Conservation (phyloP, 2,329 filamentous ascomycete species). For the Monosporascus sp. region DNA sequence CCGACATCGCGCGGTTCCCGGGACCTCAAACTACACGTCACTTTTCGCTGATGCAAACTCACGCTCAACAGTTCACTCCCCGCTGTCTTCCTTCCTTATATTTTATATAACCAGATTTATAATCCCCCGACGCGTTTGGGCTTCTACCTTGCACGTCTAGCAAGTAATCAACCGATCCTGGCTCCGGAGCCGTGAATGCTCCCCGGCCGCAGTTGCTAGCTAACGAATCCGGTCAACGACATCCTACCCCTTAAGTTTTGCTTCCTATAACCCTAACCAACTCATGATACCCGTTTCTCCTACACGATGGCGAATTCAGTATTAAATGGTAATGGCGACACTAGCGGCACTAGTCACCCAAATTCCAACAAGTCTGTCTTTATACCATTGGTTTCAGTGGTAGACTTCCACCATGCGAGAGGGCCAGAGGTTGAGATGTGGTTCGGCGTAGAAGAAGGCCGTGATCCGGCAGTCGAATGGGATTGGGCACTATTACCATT, state of each 20-base stretch:
- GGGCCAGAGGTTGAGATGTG: constrained; percentile 92
- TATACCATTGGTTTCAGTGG: constrained; percentile 68
- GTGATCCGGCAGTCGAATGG: constrained; percentile 75
- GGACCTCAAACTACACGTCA: no score
- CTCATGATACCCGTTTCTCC: not conserved
- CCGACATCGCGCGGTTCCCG: not conserved
- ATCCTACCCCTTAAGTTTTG: not conserved
- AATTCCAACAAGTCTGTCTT: constrained; percentile 34
- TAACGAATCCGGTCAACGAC: not conserved
- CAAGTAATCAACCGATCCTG: no score
- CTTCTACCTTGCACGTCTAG: no score
- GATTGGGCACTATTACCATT: constrained; percentile 91
- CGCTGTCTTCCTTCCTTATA: not conserved
- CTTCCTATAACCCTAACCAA: not conserved
- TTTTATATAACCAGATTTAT: no score
- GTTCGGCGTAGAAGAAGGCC: constrained; percentile 70
- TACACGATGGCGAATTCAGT: not conserved
- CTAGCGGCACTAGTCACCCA: not conserved
- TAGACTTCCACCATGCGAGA: constrained; percentile 78
- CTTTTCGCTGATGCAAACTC: no score
- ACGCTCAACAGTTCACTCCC: no score
- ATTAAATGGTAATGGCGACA: not conserved
- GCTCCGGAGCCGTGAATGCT: not conserved
- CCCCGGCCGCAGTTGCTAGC: not conserved
- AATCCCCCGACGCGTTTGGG: no score